Percentiles rank a stretch among this genome's conserved stretches.
Conservation (phyloP, 768 basidiomycete species). For the Tricholoma sp. region DNA sequence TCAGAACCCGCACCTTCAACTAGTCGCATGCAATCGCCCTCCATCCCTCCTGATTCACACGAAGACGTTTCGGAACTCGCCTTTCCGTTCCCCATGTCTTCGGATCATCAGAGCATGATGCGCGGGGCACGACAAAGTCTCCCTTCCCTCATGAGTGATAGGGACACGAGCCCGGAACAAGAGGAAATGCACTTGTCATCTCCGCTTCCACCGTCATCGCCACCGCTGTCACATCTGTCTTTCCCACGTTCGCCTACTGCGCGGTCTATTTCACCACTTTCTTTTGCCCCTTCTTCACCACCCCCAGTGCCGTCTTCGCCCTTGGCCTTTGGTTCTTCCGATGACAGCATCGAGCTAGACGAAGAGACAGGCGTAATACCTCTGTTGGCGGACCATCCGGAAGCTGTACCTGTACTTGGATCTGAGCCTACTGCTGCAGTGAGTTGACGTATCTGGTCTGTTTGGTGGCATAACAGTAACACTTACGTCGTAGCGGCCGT, state of each 20-base stretch:
- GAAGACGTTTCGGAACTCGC: conserved; percentile 11
- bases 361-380: not conserved
- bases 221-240: conserved; percentile 8
- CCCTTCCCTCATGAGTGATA: conserved; percentile 27
- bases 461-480: not conserved
- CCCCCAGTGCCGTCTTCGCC: conserved; percentile 14
- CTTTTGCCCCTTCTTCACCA: conserved; percentile 13
- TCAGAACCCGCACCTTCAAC: conserved; percentile 27
- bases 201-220: conserved; percentile 19
- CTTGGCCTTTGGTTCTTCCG: conserved; percentile 4
- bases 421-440: not conserved
- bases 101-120: conserved; percentile 6
- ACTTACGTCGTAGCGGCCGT: not conserved
- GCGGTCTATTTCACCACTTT: conserved; percentile 12
- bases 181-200: conserved; percentile 18
- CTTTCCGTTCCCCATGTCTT: conserved; percentile 9
- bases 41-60: conserved; percentile 4
- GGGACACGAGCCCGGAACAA: conserved; percentile 25
- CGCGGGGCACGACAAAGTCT: conserved; percentile 9
- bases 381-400: not conserved
- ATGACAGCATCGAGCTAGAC: not conserved
- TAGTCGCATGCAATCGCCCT: conserved; percentile 2
- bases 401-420: not conserved
- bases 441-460: not conserved
- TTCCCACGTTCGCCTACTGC: conserved; percentile 5